Conservation (phyloP, 2,329 filamentous ascomycete species). For the Xenoacremonium recifei region DNA sequence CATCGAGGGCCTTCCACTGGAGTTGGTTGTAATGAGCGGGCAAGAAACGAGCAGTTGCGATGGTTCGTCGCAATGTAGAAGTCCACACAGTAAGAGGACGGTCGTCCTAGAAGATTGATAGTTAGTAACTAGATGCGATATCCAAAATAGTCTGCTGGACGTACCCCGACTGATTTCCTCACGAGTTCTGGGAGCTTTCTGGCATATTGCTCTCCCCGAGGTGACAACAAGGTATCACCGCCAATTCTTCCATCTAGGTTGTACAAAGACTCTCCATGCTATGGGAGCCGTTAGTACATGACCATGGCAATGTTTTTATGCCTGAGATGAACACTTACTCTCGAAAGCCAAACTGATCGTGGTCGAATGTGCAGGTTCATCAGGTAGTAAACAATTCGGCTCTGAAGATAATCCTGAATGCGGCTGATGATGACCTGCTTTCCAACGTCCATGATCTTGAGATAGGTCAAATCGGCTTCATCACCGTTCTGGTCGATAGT, state of each 20-base stretch:
- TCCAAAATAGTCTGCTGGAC: slow-evolving; percentile 28
- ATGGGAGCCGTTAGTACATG: slow-evolving; percentile 3
- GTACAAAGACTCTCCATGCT: slow-evolving; percentile 94
- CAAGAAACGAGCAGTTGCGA: slow-evolving; percentile 84
- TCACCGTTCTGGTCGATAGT: slow-evolving; percentile 79
- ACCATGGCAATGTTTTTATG: not conserved
- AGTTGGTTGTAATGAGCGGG: slow-evolving; percentile 84
- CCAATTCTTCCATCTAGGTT: slow-evolving; percentile 91
- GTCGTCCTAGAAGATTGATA: slow-evolving; percentile 45
- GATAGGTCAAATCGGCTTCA: slow-evolving; percentile 85
- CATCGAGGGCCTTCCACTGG: slow-evolving; percentile 97
- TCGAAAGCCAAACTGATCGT: slow-evolving; percentile 92
- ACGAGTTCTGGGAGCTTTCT: slow-evolving; percentile 81
- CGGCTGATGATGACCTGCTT: slow-evolving; percentile 97
- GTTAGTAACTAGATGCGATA: slow-evolving; percentile 6
- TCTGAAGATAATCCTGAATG: slow-evolving; percentile 95
- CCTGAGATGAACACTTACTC: slow-evolving; percentile 54
- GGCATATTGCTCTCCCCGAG: slow-evolving; percentile 84
- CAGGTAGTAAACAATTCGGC: slow-evolving; percentile 93
- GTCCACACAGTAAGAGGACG: slow-evolving; percentile 63
- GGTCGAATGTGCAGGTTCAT: slow-evolving; percentile 99
- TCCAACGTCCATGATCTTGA: slow-evolving; percentile 96
- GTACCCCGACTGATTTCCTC: slow-evolving; percentile 79
- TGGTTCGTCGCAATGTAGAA: slow-evolving; percentile 73
- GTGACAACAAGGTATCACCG: slow-evolving; percentile 83